Conservation (phyloP, 116 monocot genomes). For the Dioscorea cayenensis region DNA sequence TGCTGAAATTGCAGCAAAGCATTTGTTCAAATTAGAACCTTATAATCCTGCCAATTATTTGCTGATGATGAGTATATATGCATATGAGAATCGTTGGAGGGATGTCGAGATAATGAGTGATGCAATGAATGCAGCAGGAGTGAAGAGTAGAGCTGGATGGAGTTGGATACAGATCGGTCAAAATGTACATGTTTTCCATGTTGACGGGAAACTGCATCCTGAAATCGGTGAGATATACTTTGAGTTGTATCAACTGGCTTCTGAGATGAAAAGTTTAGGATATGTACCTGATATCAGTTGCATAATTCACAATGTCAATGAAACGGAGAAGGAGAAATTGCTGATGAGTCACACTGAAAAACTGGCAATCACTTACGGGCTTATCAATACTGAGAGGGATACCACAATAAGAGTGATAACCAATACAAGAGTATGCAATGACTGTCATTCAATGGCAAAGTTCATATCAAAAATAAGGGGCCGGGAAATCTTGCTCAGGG, state of each 20-base stretch:
- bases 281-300: constrained; percentile 49
- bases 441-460: constrained; percentile 51
- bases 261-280: constrained; percentile 35
- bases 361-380: constrained; percentile 47
- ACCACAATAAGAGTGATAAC: constrained; percentile 42
- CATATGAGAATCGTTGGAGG: constrained; percentile 27
- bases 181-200: constrained; percentile 35
- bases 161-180: constrained; percentile 48
- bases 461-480: constrained; percentile 27
- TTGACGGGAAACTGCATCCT: constrained; percentile 35
- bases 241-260: constrained; percentile 27
- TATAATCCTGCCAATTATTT: constrained; percentile 52
- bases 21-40: constrained; percentile 45
- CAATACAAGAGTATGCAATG: constrained; percentile 52
- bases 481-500: constrained; percentile 40
- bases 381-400: constrained; percentile 25
- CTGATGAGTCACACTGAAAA: constrained; percentile 56
- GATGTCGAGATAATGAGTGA: constrained; percentile 45
- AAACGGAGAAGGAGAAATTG: constrained; percentile 50
- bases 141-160: constrained; percentile 42
- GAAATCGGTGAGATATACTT: constrained; percentile 46
- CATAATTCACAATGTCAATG: constrained; percentile 26
- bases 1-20: constrained; percentile 38
- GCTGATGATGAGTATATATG: constrained; percentile 56
- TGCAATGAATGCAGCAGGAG: constrained; percentile 28